These are phyloP conservation scores for Tricholoma terreum DNA, from an alignment of 768 basidiomycete genomes.

Conservation along the genomic window DNA sequence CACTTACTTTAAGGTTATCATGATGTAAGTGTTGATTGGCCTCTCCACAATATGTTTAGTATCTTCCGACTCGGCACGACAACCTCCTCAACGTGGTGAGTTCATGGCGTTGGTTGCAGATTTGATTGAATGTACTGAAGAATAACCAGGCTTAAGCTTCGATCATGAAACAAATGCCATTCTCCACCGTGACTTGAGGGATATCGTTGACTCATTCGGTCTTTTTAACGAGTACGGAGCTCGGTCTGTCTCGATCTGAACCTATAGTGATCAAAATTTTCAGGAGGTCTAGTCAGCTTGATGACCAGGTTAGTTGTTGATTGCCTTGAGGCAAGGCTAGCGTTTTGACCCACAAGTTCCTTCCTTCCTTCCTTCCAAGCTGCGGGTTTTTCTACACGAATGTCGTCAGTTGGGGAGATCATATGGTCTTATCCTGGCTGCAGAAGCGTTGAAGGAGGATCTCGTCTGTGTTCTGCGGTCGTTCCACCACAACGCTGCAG, in stretches of 20 bases:
- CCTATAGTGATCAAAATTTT: too few species aligned
- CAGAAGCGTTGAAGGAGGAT: constrained; percentile 10
- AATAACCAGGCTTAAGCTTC: not conserved
- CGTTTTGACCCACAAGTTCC: too few species aligned
- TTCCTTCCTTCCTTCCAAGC: too few species aligned
- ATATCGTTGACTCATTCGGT: not conserved
- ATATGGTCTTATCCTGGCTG: constrained; percentile 17
- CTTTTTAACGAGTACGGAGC: not conserved
- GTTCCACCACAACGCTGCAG: constrained; percentile 11
- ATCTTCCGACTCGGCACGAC: not conserved
- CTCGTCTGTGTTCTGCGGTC: constrained; percentile 7
- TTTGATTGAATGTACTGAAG: not conserved
- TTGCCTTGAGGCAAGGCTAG: too few species aligned
- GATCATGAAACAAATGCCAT: not conserved
- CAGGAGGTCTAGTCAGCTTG: too few species aligned
- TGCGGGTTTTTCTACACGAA: constrained; percentile 9
- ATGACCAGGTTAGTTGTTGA: too few species aligned
- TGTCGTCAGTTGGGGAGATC: constrained; percentile 16
- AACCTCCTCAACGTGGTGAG: not conserved
- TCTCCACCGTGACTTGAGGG: not conserved
- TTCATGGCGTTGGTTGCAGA: not conserved
- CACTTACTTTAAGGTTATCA: too few species aligned
- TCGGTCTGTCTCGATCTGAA: too few species aligned
- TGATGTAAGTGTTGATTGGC: too few species aligned
- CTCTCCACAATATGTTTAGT: not conserved